Evolutionary conservation across 2,329 filamentous ascomycete species (phyloP).

Genomic region (Juglanconis oblonga): DNA sequence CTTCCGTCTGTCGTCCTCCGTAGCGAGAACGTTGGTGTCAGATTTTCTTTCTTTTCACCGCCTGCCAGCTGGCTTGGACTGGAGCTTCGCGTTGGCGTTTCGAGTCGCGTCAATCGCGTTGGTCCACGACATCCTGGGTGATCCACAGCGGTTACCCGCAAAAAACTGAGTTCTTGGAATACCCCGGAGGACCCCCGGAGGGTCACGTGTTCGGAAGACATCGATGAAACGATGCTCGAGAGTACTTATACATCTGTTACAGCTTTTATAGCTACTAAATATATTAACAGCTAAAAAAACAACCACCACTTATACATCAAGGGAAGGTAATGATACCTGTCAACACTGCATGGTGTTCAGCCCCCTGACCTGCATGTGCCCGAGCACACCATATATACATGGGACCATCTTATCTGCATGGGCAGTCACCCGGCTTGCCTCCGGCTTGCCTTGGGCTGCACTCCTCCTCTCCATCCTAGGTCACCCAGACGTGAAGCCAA

Average conservation of each 20-base stretch:
- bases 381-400: background rate
- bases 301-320: background rate
- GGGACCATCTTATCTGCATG: background rate
- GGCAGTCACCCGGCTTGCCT: background rate
- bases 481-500: too few relatives aligned
- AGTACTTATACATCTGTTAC: too few relatives aligned
- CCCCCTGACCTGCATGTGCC: background rate
- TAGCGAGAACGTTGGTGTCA: background rate
- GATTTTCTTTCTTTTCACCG: background rate
- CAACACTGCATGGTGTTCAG: background rate
- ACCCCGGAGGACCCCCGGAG: too few relatives aligned
- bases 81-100: background rate
- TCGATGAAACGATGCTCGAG: too few relatives aligned
- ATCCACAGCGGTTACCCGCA: background rate
- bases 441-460: background rate
- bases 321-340: background rate
- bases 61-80: background rate
- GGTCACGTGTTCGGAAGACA: too few relatives aligned
- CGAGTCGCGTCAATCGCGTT: slow-evolving; percentile 1
- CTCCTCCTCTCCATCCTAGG: too few relatives aligned
- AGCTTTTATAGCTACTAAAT: too few relatives aligned
- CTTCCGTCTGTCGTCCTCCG: background rate
- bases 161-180: background rate
- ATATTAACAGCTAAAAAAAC: too few relatives aligned
- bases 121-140: slow-evolving; percentile 3